These are phyloP conservation scores for Entomortierella parvispora DNA, from an alignment of 192 early-diverging fungal genomes.

Conservation along the genomic window DNA sequence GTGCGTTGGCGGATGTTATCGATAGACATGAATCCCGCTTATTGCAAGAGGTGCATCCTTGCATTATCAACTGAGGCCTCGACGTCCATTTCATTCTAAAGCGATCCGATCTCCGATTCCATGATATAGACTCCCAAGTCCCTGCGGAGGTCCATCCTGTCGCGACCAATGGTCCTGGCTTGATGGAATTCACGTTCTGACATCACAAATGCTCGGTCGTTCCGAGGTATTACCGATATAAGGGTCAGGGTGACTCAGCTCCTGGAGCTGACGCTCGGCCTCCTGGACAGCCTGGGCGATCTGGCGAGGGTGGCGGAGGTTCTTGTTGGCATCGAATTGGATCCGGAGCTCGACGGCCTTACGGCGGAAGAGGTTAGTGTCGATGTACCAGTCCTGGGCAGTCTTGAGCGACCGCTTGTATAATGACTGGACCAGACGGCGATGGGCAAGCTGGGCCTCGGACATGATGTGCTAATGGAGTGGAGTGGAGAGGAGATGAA, in stretches of 20 bases:
- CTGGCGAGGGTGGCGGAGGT: conserved; percentile 77
- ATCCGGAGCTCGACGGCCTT: conserved; percentile 86
- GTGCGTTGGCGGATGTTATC: no score
- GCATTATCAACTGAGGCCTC: no score
- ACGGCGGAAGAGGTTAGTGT: conserved; percentile 79
- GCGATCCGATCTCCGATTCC: no score
- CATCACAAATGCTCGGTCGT: no score
- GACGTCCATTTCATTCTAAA: no score
- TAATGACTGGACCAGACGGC: conserved; percentile 79
- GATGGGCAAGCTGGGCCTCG: conserved; percentile 67
- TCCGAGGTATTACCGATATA: conserved; percentile 84
- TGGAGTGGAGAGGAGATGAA: no score
- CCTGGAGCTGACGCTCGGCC: conserved; percentile 79
- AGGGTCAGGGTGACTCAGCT: conserved; percentile 84
- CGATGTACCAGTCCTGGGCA: conserved; percentile 90
- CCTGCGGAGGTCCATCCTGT: neutral
- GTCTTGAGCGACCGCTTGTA: conserved; percentile 87
- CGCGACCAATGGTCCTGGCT: no score
- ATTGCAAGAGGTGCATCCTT: no score
- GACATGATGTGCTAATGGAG: conserved; percentile 41
- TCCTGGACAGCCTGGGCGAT: conserved; percentile 70
- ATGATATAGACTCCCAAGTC: no score
- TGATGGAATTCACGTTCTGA: no score
- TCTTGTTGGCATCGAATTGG: conserved; percentile 84
- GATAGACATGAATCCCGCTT: no score